Evolutionary conservation across 2,329 filamentous ascomycete genomes (phyloP).

Genomic region (Escovopsis sp.): DNA sequence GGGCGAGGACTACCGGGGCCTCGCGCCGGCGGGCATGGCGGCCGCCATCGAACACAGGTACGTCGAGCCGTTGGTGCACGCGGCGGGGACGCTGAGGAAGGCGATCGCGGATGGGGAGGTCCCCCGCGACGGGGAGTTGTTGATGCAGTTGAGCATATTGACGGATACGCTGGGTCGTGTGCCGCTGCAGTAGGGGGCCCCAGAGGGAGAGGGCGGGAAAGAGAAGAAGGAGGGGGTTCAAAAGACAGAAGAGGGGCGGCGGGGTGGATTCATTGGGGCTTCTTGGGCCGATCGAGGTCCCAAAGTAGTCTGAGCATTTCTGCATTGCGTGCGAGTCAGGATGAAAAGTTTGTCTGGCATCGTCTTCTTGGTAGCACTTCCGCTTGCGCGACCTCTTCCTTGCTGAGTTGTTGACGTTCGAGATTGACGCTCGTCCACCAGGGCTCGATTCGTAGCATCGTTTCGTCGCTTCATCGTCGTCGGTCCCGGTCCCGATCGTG

Average conservation of each 20-base stretch:
- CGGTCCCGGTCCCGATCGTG: slow-evolving; percentile 8
- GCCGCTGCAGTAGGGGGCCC: slow-evolving; percentile 18
- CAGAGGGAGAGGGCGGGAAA: background rate
- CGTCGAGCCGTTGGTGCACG: slow-evolving; percentile 34
- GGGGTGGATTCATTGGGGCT: no score
- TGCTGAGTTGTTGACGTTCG: no score
- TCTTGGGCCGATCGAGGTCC: no score
- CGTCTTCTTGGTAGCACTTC: no score
- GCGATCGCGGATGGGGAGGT: slow-evolving; percentile 17
- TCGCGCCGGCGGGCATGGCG: slow-evolving; percentile 41
- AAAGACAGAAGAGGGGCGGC: no score
- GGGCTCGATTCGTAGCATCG: no score
- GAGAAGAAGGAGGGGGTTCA: no score
- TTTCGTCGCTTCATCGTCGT: slow-evolving; percentile 2
- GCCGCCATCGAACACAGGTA: slow-evolving; percentile 43
- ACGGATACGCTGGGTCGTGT: slow-evolving; percentile 26
- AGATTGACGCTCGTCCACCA: no score
- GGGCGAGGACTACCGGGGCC: slow-evolving; percentile 25
- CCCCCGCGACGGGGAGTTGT: slow-evolving; percentile 16
- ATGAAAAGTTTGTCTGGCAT: no score
- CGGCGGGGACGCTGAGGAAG: slow-evolving; percentile 22
- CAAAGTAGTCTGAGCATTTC: no score
- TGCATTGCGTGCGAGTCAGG: no score
- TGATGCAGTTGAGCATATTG: slow-evolving; percentile 27
- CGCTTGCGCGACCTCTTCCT: no score